Percentiles rank a stretch among this genome's conserved stretches.
These are phyloP conservation scores for Exophiala calicioides DNA, from an alignment of 2,329 filamentous ascomycete genomes.

Conservation along the genomic window DNA sequence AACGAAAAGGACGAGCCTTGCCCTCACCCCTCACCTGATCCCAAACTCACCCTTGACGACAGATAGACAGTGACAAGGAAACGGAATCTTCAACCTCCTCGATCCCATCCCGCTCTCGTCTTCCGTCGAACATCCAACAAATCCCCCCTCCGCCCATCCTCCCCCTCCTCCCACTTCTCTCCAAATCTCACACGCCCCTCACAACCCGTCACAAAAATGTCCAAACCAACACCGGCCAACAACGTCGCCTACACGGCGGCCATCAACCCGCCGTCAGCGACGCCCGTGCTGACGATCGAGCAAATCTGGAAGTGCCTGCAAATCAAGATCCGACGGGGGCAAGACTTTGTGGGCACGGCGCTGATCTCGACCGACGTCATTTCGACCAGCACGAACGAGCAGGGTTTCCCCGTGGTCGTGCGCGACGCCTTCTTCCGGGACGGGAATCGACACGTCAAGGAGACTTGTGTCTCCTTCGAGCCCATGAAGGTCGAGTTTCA, in stretches of 20 bases:
- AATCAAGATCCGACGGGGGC: constrained; percentile 32
- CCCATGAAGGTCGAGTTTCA: constrained; percentile 35
- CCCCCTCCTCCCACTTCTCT: too few relatives aligned
- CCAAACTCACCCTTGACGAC: too few relatives aligned
- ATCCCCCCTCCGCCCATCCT: too few relatives aligned
- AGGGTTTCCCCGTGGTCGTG: constrained; percentile 28
- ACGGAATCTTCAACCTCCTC: too few relatives aligned
- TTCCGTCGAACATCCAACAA: too few relatives aligned
- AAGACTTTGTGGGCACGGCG: constrained; percentile 34
- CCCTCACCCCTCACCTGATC: too few relatives aligned
- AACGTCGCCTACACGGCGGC: constrained; percentile 42
- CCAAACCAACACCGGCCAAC: constrained; percentile 32
- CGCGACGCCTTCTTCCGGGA: constrained; percentile 34
- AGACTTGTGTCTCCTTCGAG: constrained; percentile 30
- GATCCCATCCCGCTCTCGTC: too few relatives aligned
- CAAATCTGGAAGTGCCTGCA: constrained; percentile 42
- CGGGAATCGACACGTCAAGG: constrained; percentile 28
- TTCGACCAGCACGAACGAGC: constrained; percentile 20
- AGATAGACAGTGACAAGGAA: too few relatives aligned
- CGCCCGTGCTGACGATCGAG: constrained; percentile 33
- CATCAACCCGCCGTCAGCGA: constrained; percentile 39
- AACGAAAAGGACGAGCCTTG: too few relatives aligned
- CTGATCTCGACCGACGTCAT: constrained; percentile 31
- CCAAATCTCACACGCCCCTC: too few relatives aligned
- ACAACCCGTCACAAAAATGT: too few relatives aligned